phyloP scores from a whole-genome alignment of 2,329 filamentous ascomycete genomes.

The Diplodia corticola region DNA sequence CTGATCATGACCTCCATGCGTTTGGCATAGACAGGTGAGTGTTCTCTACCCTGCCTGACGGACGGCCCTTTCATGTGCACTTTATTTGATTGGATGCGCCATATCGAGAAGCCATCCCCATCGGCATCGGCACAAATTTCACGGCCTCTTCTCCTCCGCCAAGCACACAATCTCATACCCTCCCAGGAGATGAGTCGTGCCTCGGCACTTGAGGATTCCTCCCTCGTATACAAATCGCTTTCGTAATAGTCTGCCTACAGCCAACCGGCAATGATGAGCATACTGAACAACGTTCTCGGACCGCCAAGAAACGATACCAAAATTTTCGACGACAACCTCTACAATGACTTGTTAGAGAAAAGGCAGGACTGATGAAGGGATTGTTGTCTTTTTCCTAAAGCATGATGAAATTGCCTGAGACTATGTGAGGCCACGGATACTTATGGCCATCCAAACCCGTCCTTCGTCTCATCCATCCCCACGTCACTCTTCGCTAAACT shows the following conservation, averaged over 20 bases:
- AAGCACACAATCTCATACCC: background rate
- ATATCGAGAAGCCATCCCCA: background rate
- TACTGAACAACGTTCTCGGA: background rate
- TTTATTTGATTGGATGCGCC: background rate
- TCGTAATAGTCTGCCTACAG: background rate
- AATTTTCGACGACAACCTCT: background rate
- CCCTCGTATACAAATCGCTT: background rate
- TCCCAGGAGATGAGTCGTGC: background rate
- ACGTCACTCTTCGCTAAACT: background rate
- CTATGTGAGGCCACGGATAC: background rate
- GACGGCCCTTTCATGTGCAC: background rate
- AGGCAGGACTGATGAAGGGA: no score
- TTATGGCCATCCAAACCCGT: background rate
- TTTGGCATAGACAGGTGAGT: background rate
- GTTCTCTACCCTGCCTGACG: background rate
- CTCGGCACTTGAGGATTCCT: background rate
- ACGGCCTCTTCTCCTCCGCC: background rate
- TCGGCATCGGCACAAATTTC: background rate
- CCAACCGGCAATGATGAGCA: background rate
- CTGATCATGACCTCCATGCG: background rate
- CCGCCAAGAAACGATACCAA: background rate
- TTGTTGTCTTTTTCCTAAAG: background rate
- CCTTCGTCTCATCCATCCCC: background rate
- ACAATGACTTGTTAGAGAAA: background rate
- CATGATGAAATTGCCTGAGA: background rate